A percentile compares a stretch with the other conserved stretches of the same genome.
phyloP scores from a whole-genome alignment of 441 rosid species.

The Adansonia grandidieri region DNA sequence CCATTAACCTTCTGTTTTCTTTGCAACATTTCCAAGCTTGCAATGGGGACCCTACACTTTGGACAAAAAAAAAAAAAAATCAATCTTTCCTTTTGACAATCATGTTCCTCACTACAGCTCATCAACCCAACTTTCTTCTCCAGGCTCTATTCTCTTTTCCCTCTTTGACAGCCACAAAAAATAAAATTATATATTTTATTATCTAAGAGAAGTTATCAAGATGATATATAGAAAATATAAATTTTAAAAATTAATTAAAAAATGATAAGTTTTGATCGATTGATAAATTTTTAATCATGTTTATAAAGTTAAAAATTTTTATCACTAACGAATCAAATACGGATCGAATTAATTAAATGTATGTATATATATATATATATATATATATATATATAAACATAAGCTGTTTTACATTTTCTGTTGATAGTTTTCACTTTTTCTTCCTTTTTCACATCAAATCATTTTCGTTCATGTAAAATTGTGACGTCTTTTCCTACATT shows the following conservation, averaged over 20 bases:
- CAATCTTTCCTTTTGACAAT: conserved; percentile 27
- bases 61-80: conserved; percentile 22
- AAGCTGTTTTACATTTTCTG: conserved; percentile 8
- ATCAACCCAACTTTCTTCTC: conserved; percentile 36
- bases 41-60: conserved; percentile 34
- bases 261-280: too few species aligned
- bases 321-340: too few species aligned
- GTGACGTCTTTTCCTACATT: neutral
- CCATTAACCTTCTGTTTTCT: conserved; percentile 11
- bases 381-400: neutral
- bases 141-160: conserved; percentile 30
- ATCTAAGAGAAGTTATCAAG: too few species aligned
- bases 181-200: neutral
- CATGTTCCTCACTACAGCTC: conserved; percentile 32
- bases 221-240: too few species aligned
- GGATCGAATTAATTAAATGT: too few species aligned
- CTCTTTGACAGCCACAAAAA: conserved; percentile 20
- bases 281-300: too few species aligned
- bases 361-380: too few species aligned
- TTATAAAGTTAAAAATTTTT: too few species aligned
- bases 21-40: conserved; percentile 28
- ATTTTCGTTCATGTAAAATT: neutral
- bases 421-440: neutral
- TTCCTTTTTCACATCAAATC: neutral
- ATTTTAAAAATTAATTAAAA: too few species aligned